Conservation (phyloP, 306 rosid species). For the apple (Malus domestica) region DNA sequence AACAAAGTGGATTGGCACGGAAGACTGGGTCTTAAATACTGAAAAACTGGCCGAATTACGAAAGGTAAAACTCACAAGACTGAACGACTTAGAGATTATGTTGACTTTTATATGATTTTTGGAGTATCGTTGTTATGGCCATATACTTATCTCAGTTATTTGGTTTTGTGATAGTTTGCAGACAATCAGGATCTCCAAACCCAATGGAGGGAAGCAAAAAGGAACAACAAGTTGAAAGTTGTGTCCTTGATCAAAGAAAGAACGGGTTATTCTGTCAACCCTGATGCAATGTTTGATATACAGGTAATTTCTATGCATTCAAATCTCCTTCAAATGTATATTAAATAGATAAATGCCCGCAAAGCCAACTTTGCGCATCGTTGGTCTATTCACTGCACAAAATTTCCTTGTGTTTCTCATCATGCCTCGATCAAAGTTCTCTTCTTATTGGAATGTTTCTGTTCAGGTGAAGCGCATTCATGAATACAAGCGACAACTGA, state of each 20-base stretch:
- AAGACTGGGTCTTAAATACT: conserved; percentile 83
- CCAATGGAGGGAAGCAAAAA: conserved; percentile 83
- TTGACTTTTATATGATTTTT: neutral
- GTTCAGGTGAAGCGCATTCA: conserved; percentile 96
- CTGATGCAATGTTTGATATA: conserved; percentile 90
- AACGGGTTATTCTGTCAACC: conserved; percentile 86
- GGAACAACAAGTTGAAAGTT: conserved; percentile 75
- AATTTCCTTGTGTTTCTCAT: neutral
- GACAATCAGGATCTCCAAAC: conserved; percentile 76
- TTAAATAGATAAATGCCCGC: neutral
- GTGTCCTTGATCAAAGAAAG: conserved; percentile 62
- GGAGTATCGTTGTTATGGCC: conserved; percentile 7
- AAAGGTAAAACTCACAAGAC: conserved; percentile 38
- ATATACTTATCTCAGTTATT: conserved; percentile 23
- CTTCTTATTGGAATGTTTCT: neutral
- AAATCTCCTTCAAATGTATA: neutral
- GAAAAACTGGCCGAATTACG: conserved; percentile 70
- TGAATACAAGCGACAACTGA: conserved; percentile 85
- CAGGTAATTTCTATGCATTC: conserved; percentile 51
- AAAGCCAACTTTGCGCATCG: neutral
- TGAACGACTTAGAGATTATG: neutral
- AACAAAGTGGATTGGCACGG: conserved; percentile 71
- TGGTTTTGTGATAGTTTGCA: conserved; percentile 46
- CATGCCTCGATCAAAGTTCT: neutral
- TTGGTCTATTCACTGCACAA: neutral